Base-by-base conservation (phyloP, 257 asterid species). In the Salvia rosmarinus region DNA sequence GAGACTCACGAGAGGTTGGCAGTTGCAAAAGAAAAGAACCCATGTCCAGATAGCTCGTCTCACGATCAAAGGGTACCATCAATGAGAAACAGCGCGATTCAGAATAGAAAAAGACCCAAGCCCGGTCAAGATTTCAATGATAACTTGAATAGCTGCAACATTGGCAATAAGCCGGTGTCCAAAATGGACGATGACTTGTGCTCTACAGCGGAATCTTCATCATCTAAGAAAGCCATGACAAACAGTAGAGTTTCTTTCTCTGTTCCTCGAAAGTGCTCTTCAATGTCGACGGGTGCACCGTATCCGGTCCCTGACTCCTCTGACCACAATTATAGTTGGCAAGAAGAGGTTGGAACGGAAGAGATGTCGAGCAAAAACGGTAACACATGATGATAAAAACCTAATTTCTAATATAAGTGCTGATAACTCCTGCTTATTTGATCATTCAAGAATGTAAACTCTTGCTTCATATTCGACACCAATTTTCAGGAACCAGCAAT, bases 191-290 rank as follows among this genome's bases (percentile, higher is more conserved):
- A 86, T 25, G 96, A 90, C 71, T 59, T 86, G 88, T 79, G 89
- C 86, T 91, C 99, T 0, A 91, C 97, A 0, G 99, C 97, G 6
- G 98, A 91, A 71, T 94, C 98, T 54, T 87, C 85, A 35, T 67
- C 94, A 9, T 47, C 60, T 12, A 91, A 86, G 82, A 85, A 82
- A 71, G 86, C 61, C 82, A 71, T 43, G 49, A 85, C 86, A 0
- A 55, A 64, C 55, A 85, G 85, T 59, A 39, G 65, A 47, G 56
- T 52, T 67, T 72, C 91, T 1, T 83, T 82, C 65, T 82, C 85
- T 43, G 95, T 88, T 75, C 96, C 96, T 1, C 85, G 70, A 13
- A 67, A 75, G 64, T 73, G 70, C 68, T 73, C 85, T 68, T 76
- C 79, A 3, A 66, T 75, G 49, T 84, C 85, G 0, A 73, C 43